These are phyloP conservation scores for Sclerotinia spermophila DNA, from an alignment of 2,329 filamentous ascomycete genomes.

Conservation along the genomic window DNA sequence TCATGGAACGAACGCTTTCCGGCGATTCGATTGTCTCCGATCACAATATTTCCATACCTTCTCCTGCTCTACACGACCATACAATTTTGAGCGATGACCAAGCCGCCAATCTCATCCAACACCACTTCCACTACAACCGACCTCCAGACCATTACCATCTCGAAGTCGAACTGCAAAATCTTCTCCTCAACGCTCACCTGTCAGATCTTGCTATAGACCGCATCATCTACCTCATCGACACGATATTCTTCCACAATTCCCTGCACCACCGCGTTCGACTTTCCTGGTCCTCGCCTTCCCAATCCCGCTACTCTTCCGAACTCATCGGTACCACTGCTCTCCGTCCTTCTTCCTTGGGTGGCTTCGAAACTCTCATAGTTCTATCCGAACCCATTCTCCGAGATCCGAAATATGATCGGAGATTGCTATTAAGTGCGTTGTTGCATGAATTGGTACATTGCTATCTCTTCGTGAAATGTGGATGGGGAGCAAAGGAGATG, in stretches of 20 bases:
- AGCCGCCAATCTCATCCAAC: conserved; percentile 30
- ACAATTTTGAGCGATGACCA: conserved; percentile 26
- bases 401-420: conserved; percentile 49
- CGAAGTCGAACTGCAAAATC: conserved; percentile 16
- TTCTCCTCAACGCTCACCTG: conserved; percentile 1
- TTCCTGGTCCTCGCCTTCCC: conserved; percentile 52
- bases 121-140: conserved; percentile 22
- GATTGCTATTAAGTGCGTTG: conserved; percentile 61
- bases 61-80: conserved; percentile 16
- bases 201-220: conserved; percentile 34
- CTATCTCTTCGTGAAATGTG: conserved; percentile 61
- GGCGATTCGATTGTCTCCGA: conserved; percentile 36
- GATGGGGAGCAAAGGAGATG: conserved; percentile 51
- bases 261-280: conserved; percentile 56
- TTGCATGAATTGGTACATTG: conserved; percentile 65
- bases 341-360: conserved; percentile 42
- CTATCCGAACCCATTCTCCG: conserved; percentile 57
- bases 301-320: conserved; percentile 49
- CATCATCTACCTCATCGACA: conserved; percentile 59
- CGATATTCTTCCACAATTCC: conserved; percentile 57
- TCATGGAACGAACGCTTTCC: conserved; percentile 35
- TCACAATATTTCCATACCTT: conserved; percentile 21
- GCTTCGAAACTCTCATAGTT: conserved; percentile 61
- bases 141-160: conserved; percentile 22
- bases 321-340: conserved; percentile 63